Conservation (phyloP, 1,139 yeast genomes). For the Blastobotrys proliferans region DNA sequence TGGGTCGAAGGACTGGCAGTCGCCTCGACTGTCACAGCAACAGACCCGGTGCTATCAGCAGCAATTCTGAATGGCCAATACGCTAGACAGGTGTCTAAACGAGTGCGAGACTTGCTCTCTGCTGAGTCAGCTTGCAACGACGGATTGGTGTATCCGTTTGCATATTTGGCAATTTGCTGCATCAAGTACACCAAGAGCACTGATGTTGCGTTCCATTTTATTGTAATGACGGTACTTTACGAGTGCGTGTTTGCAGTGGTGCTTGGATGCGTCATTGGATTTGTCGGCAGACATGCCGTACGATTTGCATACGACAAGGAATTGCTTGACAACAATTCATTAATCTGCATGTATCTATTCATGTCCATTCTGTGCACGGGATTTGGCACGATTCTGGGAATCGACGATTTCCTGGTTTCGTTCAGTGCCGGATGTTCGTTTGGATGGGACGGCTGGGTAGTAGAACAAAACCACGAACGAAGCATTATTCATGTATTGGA, state of each 20-base stretch:
- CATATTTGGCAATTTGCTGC: constrained; percentile 35
- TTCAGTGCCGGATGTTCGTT: constrained; percentile 35
- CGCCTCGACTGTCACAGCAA: constrained; percentile 44
- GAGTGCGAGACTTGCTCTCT: constrained; percentile 33
- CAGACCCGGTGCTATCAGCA: constrained; percentile 44
- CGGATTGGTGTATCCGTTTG: constrained; percentile 41
- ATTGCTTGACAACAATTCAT: constrained; percentile 54
- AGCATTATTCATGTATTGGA: constrained; percentile 33
- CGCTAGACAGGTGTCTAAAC: constrained; percentile 35
- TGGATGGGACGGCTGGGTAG: constrained; percentile 37
- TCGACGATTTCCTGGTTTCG: constrained; percentile 39
- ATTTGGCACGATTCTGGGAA: constrained; percentile 34
- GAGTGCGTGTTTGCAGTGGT: constrained; percentile 35
- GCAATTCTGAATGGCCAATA: constrained; percentile 43
- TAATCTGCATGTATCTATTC: constrained; percentile 65
- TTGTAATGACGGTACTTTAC: constrained; percentile 36
- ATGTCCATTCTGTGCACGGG: constrained; percentile 57
- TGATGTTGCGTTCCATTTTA: constrained; percentile 36
- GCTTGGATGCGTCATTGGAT: constrained; percentile 36
- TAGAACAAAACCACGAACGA: constrained; percentile 32
- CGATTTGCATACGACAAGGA: constrained; percentile 25
- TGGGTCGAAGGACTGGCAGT: constrained; percentile 38
- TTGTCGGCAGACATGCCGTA: constrained; percentile 29
- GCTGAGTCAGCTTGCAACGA: constrained; percentile 43
- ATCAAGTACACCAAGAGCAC: constrained; percentile 30